Evolutionary conservation across 495 filamentous ascomycete species (phyloP).

Genomic region (Hypomontagnella monticulosa): DNA sequence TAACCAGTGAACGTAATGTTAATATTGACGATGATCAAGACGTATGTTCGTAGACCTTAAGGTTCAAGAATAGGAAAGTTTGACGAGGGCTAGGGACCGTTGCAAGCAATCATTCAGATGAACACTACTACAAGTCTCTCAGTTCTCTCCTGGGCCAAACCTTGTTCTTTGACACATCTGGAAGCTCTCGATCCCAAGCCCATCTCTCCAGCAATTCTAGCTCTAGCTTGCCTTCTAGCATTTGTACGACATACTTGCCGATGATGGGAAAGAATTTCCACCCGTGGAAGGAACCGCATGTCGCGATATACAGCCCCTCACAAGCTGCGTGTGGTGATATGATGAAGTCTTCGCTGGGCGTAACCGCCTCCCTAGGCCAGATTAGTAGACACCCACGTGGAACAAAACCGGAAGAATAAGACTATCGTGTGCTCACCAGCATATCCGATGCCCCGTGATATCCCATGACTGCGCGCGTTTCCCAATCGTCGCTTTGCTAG

Average conservation of each 20-base stretch:
- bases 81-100: not conserved
- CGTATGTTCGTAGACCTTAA: too few relatives aligned
- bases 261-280: slow-evolving; percentile 71
- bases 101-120: not conserved
- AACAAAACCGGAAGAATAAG: too few relatives aligned
- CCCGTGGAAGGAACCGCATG: slow-evolving; percentile 60
- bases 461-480: slow-evolving; percentile 25
- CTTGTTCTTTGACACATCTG: slow-evolving; percentile 19
- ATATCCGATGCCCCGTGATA: slow-evolving; percentile 46
- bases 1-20: too few relatives aligned
- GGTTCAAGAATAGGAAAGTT: too few relatives aligned
- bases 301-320: slow-evolving; percentile 56
- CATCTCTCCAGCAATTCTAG: slow-evolving; percentile 57
- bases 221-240: slow-evolving; percentile 61
- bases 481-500: slow-evolving; percentile 41
- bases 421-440: slow-evolving; percentile 44
- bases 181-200: slow-evolving; percentile 63
- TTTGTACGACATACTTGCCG: slow-evolving; percentile 65
- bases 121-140: slow-evolving; percentile 17
- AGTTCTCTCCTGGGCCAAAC: slow-evolving; percentile 40
- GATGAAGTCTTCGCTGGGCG: slow-evolving; percentile 65
- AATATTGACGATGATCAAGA: too few relatives aligned
- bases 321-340: slow-evolving; percentile 64
- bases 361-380: slow-evolving; percentile 47
- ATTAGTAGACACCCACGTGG: too few relatives aligned